A percentile compares a stretch with the other conserved stretches of the same genome.
phyloP scores from a whole-genome alignment of 345 rosid species.

The Salix purpurea region DNA sequence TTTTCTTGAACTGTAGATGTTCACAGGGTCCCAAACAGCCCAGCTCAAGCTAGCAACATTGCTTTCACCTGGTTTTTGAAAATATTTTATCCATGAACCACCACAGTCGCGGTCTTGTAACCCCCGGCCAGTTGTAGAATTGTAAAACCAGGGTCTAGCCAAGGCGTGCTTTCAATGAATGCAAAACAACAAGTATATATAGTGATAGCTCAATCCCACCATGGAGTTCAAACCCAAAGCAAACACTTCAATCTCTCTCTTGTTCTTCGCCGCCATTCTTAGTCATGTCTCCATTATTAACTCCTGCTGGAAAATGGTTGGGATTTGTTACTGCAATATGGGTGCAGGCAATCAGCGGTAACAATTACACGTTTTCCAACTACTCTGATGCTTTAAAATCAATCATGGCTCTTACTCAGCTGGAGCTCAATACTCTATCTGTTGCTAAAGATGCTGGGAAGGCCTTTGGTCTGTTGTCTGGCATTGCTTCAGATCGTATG shows the following conservation, averaged over 20 bases:
- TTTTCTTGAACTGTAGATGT: too few relatives aligned
- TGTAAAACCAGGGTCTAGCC: neutral
- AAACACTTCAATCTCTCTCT: neutral
- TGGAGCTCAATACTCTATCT: conserved; percentile 49
- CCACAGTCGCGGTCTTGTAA: neutral
- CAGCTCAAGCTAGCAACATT: neutral
- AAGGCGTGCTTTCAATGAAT: neutral
- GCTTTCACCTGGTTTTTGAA: neutral
- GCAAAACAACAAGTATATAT: conserved; percentile 1
- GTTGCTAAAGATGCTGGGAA: conserved; percentile 66
- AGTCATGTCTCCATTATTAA: neutral
- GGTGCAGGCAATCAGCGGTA: conserved; percentile 60
- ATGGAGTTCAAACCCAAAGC: neutral
- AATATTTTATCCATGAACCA: neutral
- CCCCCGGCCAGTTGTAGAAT: neutral
- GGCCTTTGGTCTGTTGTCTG: conserved; percentile 62
- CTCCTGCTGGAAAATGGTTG: conserved; percentile 50
- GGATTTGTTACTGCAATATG: conserved; percentile 59
- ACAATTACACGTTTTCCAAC: conserved; percentile 62
- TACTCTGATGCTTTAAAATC: conserved; percentile 58
- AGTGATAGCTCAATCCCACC: neutral
- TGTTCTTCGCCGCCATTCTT: too few relatives aligned
- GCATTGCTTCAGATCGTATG: conserved; percentile 46
- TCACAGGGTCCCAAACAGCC: neutral
- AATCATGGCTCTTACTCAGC: conserved; percentile 50